Conservation (phyloP, 2,329 filamentous ascomycete species). For the Xylariales sp. region DNA sequence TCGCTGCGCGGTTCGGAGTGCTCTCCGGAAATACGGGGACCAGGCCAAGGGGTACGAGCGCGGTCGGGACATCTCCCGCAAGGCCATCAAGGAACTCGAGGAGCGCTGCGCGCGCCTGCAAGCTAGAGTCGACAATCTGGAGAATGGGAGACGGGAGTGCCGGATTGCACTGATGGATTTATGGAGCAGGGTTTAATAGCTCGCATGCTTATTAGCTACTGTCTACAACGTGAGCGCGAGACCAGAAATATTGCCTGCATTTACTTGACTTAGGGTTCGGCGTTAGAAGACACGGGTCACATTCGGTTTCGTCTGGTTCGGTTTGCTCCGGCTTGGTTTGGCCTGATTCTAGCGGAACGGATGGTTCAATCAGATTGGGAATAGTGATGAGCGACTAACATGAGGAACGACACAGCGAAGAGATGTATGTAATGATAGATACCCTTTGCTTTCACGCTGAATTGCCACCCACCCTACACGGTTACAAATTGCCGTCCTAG, state of each 20-base stretch:
- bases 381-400: background rate
- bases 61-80: slow-evolving; percentile 74
- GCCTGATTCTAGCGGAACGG: background rate
- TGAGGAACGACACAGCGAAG: background rate
- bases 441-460: slow-evolving; percentile 4
- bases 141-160: slow-evolving; percentile 49
- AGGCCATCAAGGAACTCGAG: slow-evolving; percentile 72
- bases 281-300: background rate
- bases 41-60: slow-evolving; percentile 70
- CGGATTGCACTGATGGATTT: slow-evolving; percentile 24
- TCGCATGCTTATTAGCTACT: background rate
- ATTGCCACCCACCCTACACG: background rate
- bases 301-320: background rate
- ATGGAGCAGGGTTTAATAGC: slow-evolving; percentile 17
- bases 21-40: slow-evolving; percentile 67
- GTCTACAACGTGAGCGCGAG: background rate
- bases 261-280: background rate
- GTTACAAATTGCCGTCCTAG: background rate
- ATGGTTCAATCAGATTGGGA: background rate
- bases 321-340: too few relatives aligned
- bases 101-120: slow-evolving; percentile 47
- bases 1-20: slow-evolving; percentile 53
- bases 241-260: background rate
- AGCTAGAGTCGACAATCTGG: slow-evolving; percentile 52
- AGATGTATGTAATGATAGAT: slow-evolving; percentile 20